Base-by-base conservation (phyloP, 768 basidiomycete genomes). In the Hortiboletus campestris region DNA sequence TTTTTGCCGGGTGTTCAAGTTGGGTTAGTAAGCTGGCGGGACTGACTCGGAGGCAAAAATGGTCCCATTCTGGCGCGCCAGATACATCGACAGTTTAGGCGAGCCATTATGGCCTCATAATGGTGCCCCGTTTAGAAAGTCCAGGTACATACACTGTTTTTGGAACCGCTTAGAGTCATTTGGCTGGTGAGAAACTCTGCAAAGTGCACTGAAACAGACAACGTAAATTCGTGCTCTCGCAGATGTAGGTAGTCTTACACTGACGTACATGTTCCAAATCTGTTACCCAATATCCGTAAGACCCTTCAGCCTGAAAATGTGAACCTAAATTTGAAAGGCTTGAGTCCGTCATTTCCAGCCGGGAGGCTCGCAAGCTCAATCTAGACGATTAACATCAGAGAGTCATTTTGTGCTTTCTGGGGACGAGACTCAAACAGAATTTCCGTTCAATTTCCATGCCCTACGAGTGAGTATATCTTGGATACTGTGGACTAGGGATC, bases 261-360 rank as follows among this genome's bases (percentile, higher is more conserved):
- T 32, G 17, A 46, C 32, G 20, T 45, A 56, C 51, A 53, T 34
- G 22, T 25, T 32, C 40, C 19, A 28, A 16, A 12, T 22, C 19
- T 22, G 31, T n/a, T 20, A 32, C 38, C 20, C 16, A 17, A 12
- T 22, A 17, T 35, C 20, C 9, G 2, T 16, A 46, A 32, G 20
- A 25, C 17, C 12, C 2, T 8, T 48, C 44, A 51, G 13, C 35
- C 25, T n/a, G 35, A 52, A 41, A 57, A 57, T 6, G 35, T 38
- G 17, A 57, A 48, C 10, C 29, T 39, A n/a, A 57, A 56, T 34
- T 57, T 56, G 56, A 57, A 57, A 2, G 56, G 35, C 11, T 57
- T 42, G 9, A 48, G 41, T 16, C 40, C 56, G 9, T 53, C 50
- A 40, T 34, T 44, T 34, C 53, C 46, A 4, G 25, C 10, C 6